These are phyloP conservation scores for Viridothelium virens DNA, from an alignment of 495 filamentous ascomycete genomes.

Conservation along the genomic window DNA sequence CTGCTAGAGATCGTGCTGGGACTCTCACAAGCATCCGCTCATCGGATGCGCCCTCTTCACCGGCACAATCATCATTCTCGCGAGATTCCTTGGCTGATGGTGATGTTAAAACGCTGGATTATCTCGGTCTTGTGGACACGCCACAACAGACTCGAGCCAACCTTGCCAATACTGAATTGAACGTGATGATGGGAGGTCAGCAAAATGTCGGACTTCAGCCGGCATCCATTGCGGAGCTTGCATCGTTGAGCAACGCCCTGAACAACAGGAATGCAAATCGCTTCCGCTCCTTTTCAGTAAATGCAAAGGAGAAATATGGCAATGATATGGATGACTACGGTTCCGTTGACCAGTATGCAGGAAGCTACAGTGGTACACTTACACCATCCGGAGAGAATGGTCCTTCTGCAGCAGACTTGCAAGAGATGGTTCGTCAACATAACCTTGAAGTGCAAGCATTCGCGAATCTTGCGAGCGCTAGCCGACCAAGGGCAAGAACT, in stretches of 20 bases:
- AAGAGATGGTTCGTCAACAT: conserved; percentile 86
- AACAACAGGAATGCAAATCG: conserved; percentile 74
- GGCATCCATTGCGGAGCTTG: conserved; percentile 64
- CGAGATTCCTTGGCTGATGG: conserved; percentile 77
- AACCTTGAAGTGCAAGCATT: conserved; percentile 91
- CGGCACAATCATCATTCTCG: conserved; percentile 81
- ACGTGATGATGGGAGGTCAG: conserved; percentile 42
- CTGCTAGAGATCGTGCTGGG: conserved; percentile 65
- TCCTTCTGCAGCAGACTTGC: conserved; percentile 68
- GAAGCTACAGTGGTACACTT: conserved; percentile 58
- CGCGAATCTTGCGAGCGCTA: conserved; percentile 70
- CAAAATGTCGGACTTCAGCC: conserved; percentile 50
- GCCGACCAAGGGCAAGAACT: conserved; percentile 77
- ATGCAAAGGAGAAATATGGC: conserved; percentile 96
- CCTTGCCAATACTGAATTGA: conserved; percentile 53
- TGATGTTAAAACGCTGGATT: conserved; percentile 91
- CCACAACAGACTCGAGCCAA: conserved; percentile 71
- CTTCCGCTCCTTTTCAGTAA: conserved; percentile 94
- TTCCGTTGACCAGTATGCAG: conserved; percentile 30
- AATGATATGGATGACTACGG: conserved; percentile 71
- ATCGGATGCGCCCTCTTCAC: conserved; percentile 87
- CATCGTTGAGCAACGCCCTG: conserved; percentile 47
- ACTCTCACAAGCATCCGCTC: conserved; percentile 79
- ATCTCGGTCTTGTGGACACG: conserved; percentile 89
- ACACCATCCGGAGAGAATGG: conserved; percentile 62